Conservation (phyloP, 2,329 filamentous ascomycete species). For the Hyphodiscus sp. region DNA sequence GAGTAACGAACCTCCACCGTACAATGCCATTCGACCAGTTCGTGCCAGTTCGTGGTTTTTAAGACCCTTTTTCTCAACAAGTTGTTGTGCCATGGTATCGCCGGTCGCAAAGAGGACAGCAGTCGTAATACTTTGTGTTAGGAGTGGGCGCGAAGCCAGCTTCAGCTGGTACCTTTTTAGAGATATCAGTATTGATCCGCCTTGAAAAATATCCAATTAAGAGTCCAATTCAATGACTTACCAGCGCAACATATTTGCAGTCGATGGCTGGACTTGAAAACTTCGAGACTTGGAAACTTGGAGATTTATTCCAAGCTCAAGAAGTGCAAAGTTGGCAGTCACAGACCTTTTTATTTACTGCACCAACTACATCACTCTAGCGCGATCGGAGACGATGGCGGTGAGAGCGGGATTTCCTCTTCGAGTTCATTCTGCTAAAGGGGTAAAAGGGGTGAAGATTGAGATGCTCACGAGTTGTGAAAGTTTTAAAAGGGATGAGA, state of each 20-base stretch:
- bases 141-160: slow-evolving; percentile 72
- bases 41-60: slow-evolving; percentile 68
- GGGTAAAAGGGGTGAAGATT: not conserved
- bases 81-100: slow-evolving; percentile 85
- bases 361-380: too few relatives aligned
- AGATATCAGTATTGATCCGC: not conserved
- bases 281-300: not conserved
- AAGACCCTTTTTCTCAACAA: slow-evolving; percentile 73
- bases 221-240: slow-evolving; percentile 11
- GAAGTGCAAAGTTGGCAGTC: not conserved
- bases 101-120: slow-evolving; percentile 89
- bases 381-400: not conserved
- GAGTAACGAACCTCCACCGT: slow-evolving; percentile 52
- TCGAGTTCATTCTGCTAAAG: not conserved
- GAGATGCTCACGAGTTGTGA: not conserved
- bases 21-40: slow-evolving; percentile 72
- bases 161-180: slow-evolving; percentile 72
- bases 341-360: not conserved
- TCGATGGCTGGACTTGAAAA: not conserved
- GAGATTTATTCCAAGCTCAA: slow-evolving; percentile 1
- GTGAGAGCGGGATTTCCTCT: not conserved
- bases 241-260: slow-evolving; percentile 28
- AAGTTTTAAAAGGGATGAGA: not conserved
- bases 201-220: not conserved
- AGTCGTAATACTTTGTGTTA: slow-evolving; percentile 88